Base-by-base conservation (phyloP, 345 rosid species). In the Sonneratia alba region DNA sequence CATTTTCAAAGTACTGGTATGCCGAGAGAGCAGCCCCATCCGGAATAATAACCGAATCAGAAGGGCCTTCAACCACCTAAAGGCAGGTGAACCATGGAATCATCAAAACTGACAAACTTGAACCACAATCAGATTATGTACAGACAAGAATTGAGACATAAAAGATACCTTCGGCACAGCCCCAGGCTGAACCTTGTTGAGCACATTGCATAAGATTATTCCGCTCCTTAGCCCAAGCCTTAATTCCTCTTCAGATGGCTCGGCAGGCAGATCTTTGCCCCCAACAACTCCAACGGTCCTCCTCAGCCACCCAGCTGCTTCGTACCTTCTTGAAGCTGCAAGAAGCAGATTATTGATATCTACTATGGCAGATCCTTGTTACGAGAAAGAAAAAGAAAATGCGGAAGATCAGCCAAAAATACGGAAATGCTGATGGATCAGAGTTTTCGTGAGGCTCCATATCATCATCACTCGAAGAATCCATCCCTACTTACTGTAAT, bases 11-110 rank as follows among this genome's bases (percentile, higher is more conserved):
- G 79, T 94, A 90, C 53, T 90, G 97, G 71, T 78, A 91, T 66
- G 91, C 97, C 13, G 97, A 94, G 49, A 94, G 87, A 56, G 96
- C 93, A 16, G 93, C 96, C 57, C 98, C 98, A 78, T 94, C 98
- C 6, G 90, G 88, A 57, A 85, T 71, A 57, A 81, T 71, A 55
- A 80, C 89, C 68, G 91, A 83, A 73, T 94, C 97, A 43, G 83
- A 75, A 0, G 92, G 91, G 47, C 89, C 89, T 76, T 91, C 97
- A 32, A 94, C 93, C 13, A 94, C 92, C 96, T 91, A 57, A 66
- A 66, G 45, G 24, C 27, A 38, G 47, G 69, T 36, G 40, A 43
- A 21, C 56, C 51, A 38, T 18, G 7, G 63, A 43, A 66, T 66
- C 74, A 63, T 27, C 47, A 76, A 34, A 42, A 4, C 38, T 15